A percentile compares a stretch with the other conserved stretches of the same genome.
Evolutionary conservation across 2,329 filamentous ascomycete genomes (phyloP).

Genomic region (Gyromitra esculenta): DNA sequence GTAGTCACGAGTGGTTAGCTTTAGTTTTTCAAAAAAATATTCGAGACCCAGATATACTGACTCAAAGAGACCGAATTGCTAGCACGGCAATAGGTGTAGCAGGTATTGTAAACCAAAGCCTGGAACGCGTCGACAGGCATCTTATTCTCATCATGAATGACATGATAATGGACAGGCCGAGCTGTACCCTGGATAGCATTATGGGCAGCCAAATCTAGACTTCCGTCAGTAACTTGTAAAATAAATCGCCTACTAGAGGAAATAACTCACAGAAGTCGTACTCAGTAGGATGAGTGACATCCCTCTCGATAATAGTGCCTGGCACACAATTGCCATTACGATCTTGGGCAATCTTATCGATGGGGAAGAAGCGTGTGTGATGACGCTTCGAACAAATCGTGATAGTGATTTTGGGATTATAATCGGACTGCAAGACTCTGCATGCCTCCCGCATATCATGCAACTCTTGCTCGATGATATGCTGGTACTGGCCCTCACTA

Average conservation of each 20-base stretch:
- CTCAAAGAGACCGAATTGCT: constrained; percentile 89
- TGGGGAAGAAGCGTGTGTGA: constrained; percentile 90
- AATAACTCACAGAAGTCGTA: constrained; percentile 77
- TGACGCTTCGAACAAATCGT: constrained; percentile 93
- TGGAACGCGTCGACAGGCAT: constrained; percentile 76
- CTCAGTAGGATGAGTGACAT: constrained; percentile 89
- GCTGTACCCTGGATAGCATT: constrained; percentile 92
- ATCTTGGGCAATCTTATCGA: constrained; percentile 68
- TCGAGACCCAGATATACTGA: constrained; percentile 55
- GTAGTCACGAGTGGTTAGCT: constrained; percentile 43
- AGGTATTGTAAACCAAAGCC: constrained; percentile 92
- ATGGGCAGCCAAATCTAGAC: constrained; percentile 69
- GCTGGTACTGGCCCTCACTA: constrained; percentile 82
- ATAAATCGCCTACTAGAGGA: constrained; percentile 8
- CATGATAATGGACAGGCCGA: constrained; percentile 89
- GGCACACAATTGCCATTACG: constrained; percentile 83
- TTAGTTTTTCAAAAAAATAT: constrained; percentile 5
- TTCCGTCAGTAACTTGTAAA: constrained; percentile 60
- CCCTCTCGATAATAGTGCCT: constrained; percentile 85
- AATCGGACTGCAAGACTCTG: constrained; percentile 52
- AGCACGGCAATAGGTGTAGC: constrained; percentile 89
- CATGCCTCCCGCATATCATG: constrained; percentile 70
- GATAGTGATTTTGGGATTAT: constrained; percentile 77
- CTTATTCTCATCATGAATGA: constrained; percentile 82
- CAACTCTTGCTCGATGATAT: constrained; percentile 83